Percentiles rank a stretch among this genome's conserved stretches.
Conservation (phyloP, 805 yeast genomes). For the Priceomyces haplophilus region DNA sequence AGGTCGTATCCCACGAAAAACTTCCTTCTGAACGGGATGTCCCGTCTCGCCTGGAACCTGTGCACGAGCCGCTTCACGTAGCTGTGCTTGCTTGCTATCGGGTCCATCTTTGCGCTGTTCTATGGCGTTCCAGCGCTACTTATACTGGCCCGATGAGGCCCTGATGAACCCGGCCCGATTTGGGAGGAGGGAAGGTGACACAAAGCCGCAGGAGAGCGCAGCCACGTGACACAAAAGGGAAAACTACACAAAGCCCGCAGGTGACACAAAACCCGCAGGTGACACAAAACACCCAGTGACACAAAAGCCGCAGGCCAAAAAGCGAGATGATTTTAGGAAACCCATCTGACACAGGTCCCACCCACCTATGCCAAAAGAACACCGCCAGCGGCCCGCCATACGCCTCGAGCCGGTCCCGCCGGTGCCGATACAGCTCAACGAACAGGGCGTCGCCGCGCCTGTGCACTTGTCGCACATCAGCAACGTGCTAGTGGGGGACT, state of each 20-base stretch:
- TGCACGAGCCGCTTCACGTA: conserved; percentile 48
- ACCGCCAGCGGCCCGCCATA: conserved; percentile 11
- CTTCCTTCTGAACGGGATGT: conserved; percentile 64
- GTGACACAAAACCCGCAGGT: no score
- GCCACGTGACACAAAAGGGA: no score
- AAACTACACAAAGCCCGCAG: no score
- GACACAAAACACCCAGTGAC: no score
- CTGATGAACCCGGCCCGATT: no score
- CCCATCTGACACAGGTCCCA: no score
- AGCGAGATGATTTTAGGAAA: no score
- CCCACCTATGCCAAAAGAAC: neutral
- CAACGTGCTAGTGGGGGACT: conserved; percentile 41
- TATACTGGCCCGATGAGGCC: no score
- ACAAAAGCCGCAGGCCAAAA: no score
- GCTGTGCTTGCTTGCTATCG: conserved; percentile 47
- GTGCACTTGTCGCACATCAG: conserved; percentile 30
- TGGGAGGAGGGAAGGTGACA: no score
- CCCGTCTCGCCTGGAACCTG: conserved; percentile 58
- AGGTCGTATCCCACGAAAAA: conserved; percentile 77
- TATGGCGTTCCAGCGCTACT: no score
- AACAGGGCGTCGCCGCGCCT: conserved; percentile 3
- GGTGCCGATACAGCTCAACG: conserved; percentile 33
- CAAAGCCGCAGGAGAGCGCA: no score
- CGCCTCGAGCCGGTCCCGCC: conserved; percentile 33
- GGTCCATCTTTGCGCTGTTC: conserved; percentile 38